These are phyloP conservation scores for Penicillium diatomitis DNA, from an alignment of 495 filamentous ascomycete genomes.

Conservation along the genomic window DNA sequence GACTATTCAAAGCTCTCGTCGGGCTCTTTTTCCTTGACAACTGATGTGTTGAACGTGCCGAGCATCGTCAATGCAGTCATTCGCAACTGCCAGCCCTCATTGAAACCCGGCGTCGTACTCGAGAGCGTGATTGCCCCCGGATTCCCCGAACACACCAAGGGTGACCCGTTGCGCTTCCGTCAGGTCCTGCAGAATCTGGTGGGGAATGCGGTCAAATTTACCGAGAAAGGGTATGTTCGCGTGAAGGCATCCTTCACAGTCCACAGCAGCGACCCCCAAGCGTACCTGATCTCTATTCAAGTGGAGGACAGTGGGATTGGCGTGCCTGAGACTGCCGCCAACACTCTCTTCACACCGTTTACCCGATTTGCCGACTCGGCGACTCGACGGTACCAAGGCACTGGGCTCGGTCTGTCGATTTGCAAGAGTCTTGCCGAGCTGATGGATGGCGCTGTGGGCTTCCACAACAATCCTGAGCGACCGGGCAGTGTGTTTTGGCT, in stretches of 20 bases:
- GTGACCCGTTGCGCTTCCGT: constrained; percentile 69
- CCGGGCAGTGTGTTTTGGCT: constrained; percentile 55
- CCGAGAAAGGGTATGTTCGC: constrained; percentile 58
- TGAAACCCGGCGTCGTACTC: constrained; percentile 51
- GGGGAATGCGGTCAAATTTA: constrained; percentile 88
- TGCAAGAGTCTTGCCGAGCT: constrained; percentile 71
- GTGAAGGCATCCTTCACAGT: constrained; percentile 43
- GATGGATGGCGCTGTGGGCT: constrained; percentile 69
- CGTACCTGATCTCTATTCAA: constrained; percentile 39
- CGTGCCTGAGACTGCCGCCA: constrained; percentile 64
- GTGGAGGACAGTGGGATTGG: constrained; percentile 81
- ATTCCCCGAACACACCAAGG: constrained; percentile 33
- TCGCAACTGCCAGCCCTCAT: constrained; percentile 42
- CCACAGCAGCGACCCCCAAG: constrained; percentile 27
- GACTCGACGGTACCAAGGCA: constrained; percentile 68
- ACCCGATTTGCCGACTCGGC: constrained; percentile 76
- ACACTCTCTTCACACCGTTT: constrained; percentile 75
- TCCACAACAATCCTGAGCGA: constrained; percentile 42
- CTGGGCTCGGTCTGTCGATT: constrained; percentile 73
- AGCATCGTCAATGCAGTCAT: constrained; percentile 45
- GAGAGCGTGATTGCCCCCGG: constrained; percentile 40
- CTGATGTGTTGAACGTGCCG: constrained; percentile 61
- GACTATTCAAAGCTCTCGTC: constrained; percentile 85
- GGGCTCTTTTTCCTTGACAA: constrained; percentile 67
- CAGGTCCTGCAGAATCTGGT: constrained; percentile 81